phyloP scores from a whole-genome alignment of 1,284 basidiomycete genomes.

The Apiotrichum veenhuisii region DNA sequence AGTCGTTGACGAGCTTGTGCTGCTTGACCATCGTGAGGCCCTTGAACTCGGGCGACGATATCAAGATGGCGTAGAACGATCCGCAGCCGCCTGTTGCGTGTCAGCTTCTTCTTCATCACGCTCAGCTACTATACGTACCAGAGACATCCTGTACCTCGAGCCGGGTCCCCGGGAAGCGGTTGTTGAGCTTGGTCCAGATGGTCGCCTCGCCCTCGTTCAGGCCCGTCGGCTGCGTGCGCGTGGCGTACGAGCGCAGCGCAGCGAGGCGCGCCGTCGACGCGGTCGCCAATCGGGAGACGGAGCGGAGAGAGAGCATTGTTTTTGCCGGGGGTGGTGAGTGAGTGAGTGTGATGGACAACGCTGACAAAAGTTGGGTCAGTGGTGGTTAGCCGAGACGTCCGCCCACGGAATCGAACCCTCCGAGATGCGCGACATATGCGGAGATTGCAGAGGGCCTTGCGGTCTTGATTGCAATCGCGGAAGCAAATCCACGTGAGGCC shows the following conservation, averaged over 20 bases:
- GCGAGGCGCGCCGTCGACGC: background rate
- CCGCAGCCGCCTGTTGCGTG: slow-evolving; percentile 78
- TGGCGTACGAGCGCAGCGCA: slow-evolving; percentile 9
- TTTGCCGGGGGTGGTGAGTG: background rate
- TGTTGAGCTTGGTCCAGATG: slow-evolving; percentile 69
- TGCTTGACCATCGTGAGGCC: slow-evolving; percentile 87
- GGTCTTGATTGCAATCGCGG: too few relatives aligned
- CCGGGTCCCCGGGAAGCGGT: slow-evolving; percentile 68
- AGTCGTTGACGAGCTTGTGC: slow-evolving; percentile 83
- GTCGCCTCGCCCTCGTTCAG: slow-evolving; percentile 61
- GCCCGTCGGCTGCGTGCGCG: slow-evolving; percentile 8
- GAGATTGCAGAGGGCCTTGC: too few relatives aligned
- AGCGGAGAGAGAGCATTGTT: slow-evolving; percentile 5
- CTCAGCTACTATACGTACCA: slow-evolving; percentile 54
- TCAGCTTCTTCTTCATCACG: background rate
- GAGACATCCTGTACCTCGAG: slow-evolving; percentile 85
- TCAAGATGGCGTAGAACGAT: slow-evolving; percentile 88
- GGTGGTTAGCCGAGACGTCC: too few relatives aligned
- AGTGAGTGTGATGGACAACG: background rate
- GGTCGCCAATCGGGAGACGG: background rate
- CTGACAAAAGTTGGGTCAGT: slow-evolving; percentile 1
- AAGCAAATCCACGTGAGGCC: slow-evolving; percentile 1
- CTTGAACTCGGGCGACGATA: slow-evolving; percentile 79
- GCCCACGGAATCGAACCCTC: background rate
- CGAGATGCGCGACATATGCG: background rate